Base-by-base conservation (phyloP, 2,329 filamentous ascomycete species). In the Trichocomaceae sp. region DNA sequence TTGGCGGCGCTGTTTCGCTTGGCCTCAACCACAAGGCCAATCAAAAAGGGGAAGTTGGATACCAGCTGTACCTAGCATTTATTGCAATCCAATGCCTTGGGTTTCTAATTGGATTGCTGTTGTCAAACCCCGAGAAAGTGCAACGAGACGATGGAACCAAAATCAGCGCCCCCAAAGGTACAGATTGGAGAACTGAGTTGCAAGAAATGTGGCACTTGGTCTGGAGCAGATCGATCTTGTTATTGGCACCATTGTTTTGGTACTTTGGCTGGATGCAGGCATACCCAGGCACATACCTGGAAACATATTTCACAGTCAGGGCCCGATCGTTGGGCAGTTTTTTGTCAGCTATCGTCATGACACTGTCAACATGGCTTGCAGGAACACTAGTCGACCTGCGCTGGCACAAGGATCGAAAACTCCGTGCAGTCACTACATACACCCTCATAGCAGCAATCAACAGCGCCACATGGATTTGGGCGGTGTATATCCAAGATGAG, bases 201-300 rank as follows among this genome's bases (percentile, higher is more conserved):
- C 62, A 64, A 47, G 73, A 68, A 51, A 69, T 72, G 61, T 71
- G 61, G 60, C 63, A 62, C 3, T 61, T 79, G 26, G 55, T 79
- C 17, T 71, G 65, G 53, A 67, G 70, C 42, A 75, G 71, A 58
- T 69, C 77, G 12, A 76, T 80, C 58, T 73, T 72, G 50, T 67
- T 81, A 0, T 64, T 80, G 10, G 70, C 79, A 4, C 78, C 78
- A 0, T 70, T 80, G 15, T 69, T 79, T 17, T 56, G 54, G 49
- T 56, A 52, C 26, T 61, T 79, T 0, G 75, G 76, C 0, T 78
- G 78, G 59, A 75, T 77, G 56, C 81, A 78, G 73, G 80, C 77
- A 0, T 80, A 81, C 23, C 66, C 78, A 20, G 76, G 77, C 6
- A 79, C 79, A 17, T 81, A 80, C 60, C 69, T 80, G 15, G 75